Evolutionary conservation across 129 eudicot genomes (phyloP), one percentile per base, ranked within the genome.

Genomic region (Apium graveolens): DNA sequence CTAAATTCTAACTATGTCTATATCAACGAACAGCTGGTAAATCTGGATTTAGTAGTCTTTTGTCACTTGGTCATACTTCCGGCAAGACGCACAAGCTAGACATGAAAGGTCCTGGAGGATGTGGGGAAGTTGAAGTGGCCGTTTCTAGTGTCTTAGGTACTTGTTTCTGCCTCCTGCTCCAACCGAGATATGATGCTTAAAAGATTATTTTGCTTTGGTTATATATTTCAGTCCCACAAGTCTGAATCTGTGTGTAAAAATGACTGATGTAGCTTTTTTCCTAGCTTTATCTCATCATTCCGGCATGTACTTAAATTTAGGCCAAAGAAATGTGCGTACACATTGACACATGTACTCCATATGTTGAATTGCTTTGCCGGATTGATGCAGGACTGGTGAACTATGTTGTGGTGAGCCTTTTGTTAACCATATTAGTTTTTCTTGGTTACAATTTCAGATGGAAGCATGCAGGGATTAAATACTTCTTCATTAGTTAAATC

Each of bases 101-200:
- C 88, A 92, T 96, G 99, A 96, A 92, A 85, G 99, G 99, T 65
- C 99, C 99, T 42, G 99, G 97, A 72, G 99, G 97, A 69, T 97
- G 97, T 81, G 99, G 99, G 65, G 97, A 92, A 85, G 97, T 96
- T 82, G 97, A 92, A 82, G 99, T 96, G 29, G 99, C 99, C 63
- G 97, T 96, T 79, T 96, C 97, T 83, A 92, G 97, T 45, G 90
- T 96, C 78, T 85, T 78, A 84, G 99, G 99, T 96, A 66, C 68
- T 60, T 55, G 31, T 55, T 21, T 26, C 65, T 55, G 65, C 31
- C 10, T 8, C 27, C 26, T 24, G 31, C 65, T 55, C 10, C 26
- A 55, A 31, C 24, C 5, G 14, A 24, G 65, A 24, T 55, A 5
- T 24, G 1, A 24, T 55, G 10, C 65, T 8, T 24, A 55, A 24